Base-by-base conservation (phyloP, 176 grass and related monocot species). In the Triticum urartu region DNA sequence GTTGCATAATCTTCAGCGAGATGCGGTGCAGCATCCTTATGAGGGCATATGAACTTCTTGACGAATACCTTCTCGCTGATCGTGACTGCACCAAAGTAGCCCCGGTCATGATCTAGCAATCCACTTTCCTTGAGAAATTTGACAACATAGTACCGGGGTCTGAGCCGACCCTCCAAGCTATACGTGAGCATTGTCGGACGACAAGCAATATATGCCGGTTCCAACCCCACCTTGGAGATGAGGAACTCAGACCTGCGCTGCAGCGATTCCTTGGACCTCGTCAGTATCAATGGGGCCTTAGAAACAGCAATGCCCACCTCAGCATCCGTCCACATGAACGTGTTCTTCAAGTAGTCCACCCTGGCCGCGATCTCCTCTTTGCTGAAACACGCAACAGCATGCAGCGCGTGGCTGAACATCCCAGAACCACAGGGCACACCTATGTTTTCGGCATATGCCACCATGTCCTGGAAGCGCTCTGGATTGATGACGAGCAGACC, bases 401-500 rank as follows among this genome's bases (percentile, higher is more conserved):
- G 47, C 1, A 50, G 4, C 13, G 4, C 13, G 0, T 1, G 48
- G 0, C 14, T 52, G 14, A 52, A 6, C 14, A 52, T 52, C 14
- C 14, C 5, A 6, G 48, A 52, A 0, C 48, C 48, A 17, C 48
- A 5, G 4, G 48, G 48, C 48, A 52, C 48, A 17, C 48, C 48
- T 0, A 52, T 5, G 0, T 1, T 0, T 52, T 52, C 14, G 1
- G 14, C 13, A 0, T 5, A 5, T 1, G 48, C 14, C 48, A 17
- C 14, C 5, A 52, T 52, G 0, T 1, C 14, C 5, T 0, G 48
- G 47, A 50, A 0, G 13, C 47, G 1, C 13, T 50, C 47, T 5
- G 4, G 4, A 4, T 12, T 50, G 47, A 4, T 5, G 13, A 0
- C 1, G 13, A 50, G 47, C 47, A 12, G 47, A 1, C 3, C 1